A percentile compares a stretch with the other conserved stretches of the same genome.
These are phyloP conservation scores for Gyromitra esculenta DNA, from an alignment of 2,329 filamentous ascomycete species.

Conservation along the genomic window DNA sequence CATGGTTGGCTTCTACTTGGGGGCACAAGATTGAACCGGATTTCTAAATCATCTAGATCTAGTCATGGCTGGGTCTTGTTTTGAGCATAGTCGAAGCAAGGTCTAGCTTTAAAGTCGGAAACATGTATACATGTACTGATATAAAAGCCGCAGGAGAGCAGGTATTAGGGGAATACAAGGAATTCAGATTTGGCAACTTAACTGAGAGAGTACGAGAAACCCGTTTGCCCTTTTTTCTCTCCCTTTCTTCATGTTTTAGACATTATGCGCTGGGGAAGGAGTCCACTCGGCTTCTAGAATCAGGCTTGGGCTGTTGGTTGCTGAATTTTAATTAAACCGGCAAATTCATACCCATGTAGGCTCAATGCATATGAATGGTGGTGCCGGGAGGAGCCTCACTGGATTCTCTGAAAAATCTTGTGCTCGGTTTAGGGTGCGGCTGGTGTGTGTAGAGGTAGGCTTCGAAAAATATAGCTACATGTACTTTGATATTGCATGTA, in stretches of 20 bases:
- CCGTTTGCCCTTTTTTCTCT: neutral
- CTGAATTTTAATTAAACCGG: neutral
- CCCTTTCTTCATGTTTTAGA: too few species aligned
- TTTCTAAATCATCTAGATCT: neutral
- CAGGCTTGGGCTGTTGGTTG: neutral
- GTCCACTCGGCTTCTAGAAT: neutral
- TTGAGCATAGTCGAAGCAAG: neutral
- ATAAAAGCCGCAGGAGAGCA: neutral
- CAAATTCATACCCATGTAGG: neutral
- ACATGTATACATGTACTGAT: neutral
- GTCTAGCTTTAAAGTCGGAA: slow-evolving; percentile 9
- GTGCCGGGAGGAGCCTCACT: neutral
- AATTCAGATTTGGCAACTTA: neutral
- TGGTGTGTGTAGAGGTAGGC: neutral
- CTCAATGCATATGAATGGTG: neutral
- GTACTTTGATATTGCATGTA: too few species aligned
- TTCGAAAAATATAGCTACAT: neutral
- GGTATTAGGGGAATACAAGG: too few species aligned
- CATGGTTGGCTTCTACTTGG: neutral
- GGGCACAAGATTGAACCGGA: neutral
- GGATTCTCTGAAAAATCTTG: neutral
- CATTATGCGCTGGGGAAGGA: neutral
- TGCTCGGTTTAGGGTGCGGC: neutral
- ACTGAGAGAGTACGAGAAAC: neutral
- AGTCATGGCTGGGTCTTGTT: neutral